phyloP scores from a whole-genome alignment of 305 asterid species.

The Fraxinus sp. region DNA sequence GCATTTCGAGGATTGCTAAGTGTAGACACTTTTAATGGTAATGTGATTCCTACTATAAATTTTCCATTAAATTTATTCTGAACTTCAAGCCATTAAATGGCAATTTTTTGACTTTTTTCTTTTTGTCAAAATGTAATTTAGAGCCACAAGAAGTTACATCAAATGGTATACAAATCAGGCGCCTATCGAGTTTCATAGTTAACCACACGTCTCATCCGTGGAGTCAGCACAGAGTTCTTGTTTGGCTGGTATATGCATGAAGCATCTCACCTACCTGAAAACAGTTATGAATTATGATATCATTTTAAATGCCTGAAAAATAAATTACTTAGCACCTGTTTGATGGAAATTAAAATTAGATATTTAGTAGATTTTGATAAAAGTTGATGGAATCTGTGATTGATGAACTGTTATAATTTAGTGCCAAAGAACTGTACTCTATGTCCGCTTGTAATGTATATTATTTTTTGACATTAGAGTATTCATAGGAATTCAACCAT shows the following conservation, averaged over 20 bases:
- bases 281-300: not conserved
- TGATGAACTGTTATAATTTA: not conserved
- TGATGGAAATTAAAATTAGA: not conserved
- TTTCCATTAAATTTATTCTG: not conserved
- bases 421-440: not conserved
- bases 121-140: constrained; percentile 17
- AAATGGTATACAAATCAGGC: constrained; percentile 48
- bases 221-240: constrained; percentile 75
- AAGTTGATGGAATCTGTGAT: not conserved
- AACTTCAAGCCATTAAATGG: constrained; percentile 4
- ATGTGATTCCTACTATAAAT: constrained; percentile 3
- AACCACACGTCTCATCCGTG: constrained; percentile 82
- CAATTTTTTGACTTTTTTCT: not conserved
- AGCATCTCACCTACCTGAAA: constrained; percentile 6
- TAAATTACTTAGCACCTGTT: not conserved
- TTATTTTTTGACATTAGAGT: not conserved
- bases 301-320: not conserved
- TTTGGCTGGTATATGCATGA: constrained; percentile 72
- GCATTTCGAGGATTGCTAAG: constrained; percentile 63
- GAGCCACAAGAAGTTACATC: constrained; percentile 43
- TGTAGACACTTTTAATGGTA: constrained; percentile 39
- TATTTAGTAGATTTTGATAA: too few species aligned
- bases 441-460: not conserved
- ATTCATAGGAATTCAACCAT: not conserved
- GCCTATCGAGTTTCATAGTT: constrained; percentile 58